Evolutionary conservation across 1,139 yeast species (phyloP).

Genomic region (Suzukiozyma palmioleophila): DNA sequence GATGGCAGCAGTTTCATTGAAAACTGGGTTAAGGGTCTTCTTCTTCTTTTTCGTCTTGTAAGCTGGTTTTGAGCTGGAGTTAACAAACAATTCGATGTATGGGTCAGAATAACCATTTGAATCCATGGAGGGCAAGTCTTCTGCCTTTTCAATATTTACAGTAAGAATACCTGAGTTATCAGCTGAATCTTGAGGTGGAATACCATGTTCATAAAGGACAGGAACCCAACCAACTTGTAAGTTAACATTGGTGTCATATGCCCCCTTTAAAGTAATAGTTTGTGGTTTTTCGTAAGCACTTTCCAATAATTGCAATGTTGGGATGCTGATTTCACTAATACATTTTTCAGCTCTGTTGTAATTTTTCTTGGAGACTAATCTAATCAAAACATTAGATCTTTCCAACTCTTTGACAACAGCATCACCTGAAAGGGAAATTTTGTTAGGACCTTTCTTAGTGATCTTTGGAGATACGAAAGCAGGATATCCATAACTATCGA

Average conservation of each 20-base stretch:
- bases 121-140: conserved; percentile 77
- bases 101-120: conserved; percentile 93
- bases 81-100: conserved; percentile 61
- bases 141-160: conserved; percentile 62
- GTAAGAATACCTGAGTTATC: conserved; percentile 71
- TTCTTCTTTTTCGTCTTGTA: conserved; percentile 76
- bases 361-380: conserved; percentile 52
- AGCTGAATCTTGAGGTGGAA: conserved; percentile 74
- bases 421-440: conserved; percentile 65
- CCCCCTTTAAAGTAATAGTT: conserved; percentile 44
- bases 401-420: conserved; percentile 70
- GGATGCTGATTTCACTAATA: conserved; percentile 59
- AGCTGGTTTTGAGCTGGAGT: conserved; percentile 53
- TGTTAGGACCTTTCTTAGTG: conserved; percentile 31
- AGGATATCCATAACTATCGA: conserved; percentile 69
- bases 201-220: conserved; percentile 43
- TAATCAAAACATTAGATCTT: conserved; percentile 61
- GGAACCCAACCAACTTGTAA: conserved; percentile 81
- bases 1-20: conserved; percentile 64
- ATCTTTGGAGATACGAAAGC: conserved; percentile 52
- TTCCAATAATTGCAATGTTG: conserved; percentile 64
- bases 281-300: conserved; percentile 61
- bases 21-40: conserved; percentile 82
- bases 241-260: conserved; percentile 43
- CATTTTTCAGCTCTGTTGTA: conserved; percentile 54